These are phyloP conservation scores for Rostrohypoxylon terebratum DNA, from an alignment of 495 filamentous ascomycete genomes.

Conservation along the genomic window DNA sequence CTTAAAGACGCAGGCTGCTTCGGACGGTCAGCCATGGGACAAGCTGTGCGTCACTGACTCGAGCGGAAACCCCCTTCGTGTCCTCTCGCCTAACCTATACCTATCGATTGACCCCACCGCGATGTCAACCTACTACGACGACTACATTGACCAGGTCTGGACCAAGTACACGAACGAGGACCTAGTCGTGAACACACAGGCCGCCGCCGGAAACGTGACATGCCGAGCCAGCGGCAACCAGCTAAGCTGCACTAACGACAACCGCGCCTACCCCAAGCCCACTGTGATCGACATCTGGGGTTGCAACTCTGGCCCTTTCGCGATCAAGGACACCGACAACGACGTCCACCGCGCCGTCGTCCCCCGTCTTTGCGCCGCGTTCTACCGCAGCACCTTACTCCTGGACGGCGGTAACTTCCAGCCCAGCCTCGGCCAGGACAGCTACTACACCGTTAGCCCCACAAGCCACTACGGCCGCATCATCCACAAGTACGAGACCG, in stretches of 20 bases:
- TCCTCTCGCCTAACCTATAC: conserved; percentile 55
- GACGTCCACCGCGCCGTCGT: conserved; percentile 56
- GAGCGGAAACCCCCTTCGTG: conserved; percentile 53
- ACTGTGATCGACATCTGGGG: conserved; percentile 57
- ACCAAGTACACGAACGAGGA: conserved; percentile 50
- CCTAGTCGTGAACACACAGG: conserved; percentile 57
- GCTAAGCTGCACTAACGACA: conserved; percentile 55
- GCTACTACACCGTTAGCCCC: conserved; percentile 51
- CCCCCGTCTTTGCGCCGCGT: conserved; percentile 60
- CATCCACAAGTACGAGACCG: conserved; percentile 57
- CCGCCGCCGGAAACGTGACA: conserved; percentile 50
- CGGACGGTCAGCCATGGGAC: conserved; percentile 56
- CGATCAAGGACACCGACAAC: conserved; percentile 51
- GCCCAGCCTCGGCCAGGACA: conserved; percentile 43
- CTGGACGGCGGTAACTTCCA: conserved; percentile 56
- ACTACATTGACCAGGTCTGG: conserved; percentile 59
- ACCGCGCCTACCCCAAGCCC: conserved; percentile 56
- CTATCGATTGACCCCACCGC: conserved; percentile 43
- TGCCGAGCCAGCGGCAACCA: conserved; percentile 52
- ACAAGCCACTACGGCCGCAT: conserved; percentile 60
- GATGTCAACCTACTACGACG: conserved; percentile 53
- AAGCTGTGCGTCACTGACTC: conserved; percentile 50
- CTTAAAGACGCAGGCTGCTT: conserved; percentile 47
- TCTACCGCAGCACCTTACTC: conserved; percentile 56
- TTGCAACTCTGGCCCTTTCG: conserved; percentile 62